Base-by-base conservation (phyloP, 2,329 filamentous ascomycete genomes). In the Hypoxylon sp. region DNA sequence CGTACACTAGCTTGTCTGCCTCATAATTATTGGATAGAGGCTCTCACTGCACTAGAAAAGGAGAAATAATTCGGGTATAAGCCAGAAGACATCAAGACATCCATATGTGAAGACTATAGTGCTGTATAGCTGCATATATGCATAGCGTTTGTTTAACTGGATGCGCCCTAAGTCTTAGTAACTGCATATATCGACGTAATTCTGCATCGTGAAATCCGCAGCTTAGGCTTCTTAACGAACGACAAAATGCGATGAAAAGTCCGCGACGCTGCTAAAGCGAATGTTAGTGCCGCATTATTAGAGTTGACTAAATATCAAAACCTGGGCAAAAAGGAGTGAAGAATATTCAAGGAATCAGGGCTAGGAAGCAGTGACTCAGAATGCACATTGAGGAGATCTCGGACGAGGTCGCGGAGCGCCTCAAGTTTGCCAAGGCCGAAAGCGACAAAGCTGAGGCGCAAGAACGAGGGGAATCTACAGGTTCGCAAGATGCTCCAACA, bases 331-430 rank as follows among this genome's bases (percentile, higher is more conserved):
- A 17, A 19, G 17, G 32, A 27, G 19, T 27, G 24, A 27, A 32
- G 19, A 35, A 1, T 24, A 15, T 17, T 50, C 17, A 29, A 48
- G 6, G 31, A n/a, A 42, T 27, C 21, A 32, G 29, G 19, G 51
- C 4, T 17, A 27, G 15, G 17, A 37, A 57, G 52, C 13, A 37
- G 32, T n/a, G 24, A 29, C 7, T 51, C 21, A 52, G 1, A 48
- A 71, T 84, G 81, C 75, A 79, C 35, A 77, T 84, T 51, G 80
- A 84, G 65, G 80, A 84, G 68, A 78, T 85, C 67, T 79, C 79
- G 27, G 78, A 83, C 42, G 74, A 76, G 67, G 72, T 77, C 57
- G 76, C 76, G 11, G 75, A 77, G 72, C 76, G 75, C 69, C 77
- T 78, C 53, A 79, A 81, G 64, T 75, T 84, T 74, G 80, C 80